Percentiles rank a stretch among this genome's conserved stretches.
Conservation (phyloP, 768 basidiomycete genomes). For the Lactarius evosmus region DNA sequence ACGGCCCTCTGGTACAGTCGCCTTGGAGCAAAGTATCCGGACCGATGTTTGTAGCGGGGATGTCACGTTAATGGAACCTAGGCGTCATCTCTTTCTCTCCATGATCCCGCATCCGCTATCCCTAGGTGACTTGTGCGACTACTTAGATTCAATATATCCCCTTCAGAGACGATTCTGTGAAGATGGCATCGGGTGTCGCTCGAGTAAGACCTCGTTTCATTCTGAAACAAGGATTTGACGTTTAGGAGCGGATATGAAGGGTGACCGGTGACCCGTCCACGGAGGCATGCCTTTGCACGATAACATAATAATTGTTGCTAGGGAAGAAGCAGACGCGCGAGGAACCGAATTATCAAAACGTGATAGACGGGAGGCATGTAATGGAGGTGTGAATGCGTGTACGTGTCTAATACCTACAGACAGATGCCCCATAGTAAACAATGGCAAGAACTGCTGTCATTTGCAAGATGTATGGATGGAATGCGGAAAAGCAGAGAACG, state of each 20-base stretch:
- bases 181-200: not conserved
- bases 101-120: not conserved
- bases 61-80: constrained; percentile 53
- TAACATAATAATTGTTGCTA: constrained; percentile 12
- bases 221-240: constrained; percentile 10
- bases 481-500: constrained; percentile 11
- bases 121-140: not conserved
- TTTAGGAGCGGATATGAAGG: constrained; percentile 3
- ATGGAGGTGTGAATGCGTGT: constrained; percentile 46
- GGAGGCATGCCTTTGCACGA: constrained; percentile 5
- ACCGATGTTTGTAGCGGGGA: constrained; percentile 56
- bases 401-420: constrained; percentile 76
- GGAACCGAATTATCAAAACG: constrained; percentile 34
- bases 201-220: constrained; percentile 6
- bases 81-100: constrained; percentile 1
- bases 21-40: constrained; percentile 75
- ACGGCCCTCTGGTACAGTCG: constrained; percentile 62
- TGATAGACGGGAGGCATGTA: constrained; percentile 33
- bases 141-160: not conserved
- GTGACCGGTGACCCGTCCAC: not conserved
- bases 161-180: not conserved
- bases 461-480: constrained; percentile 15
- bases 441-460: constrained; percentile 30
- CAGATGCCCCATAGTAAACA: constrained; percentile 31
- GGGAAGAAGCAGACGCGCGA: constrained; percentile 18